These are phyloP conservation scores for Fusarium sp. DNA, from an alignment of 2,329 filamentous ascomycete genomes.

Conservation along the genomic window DNA sequence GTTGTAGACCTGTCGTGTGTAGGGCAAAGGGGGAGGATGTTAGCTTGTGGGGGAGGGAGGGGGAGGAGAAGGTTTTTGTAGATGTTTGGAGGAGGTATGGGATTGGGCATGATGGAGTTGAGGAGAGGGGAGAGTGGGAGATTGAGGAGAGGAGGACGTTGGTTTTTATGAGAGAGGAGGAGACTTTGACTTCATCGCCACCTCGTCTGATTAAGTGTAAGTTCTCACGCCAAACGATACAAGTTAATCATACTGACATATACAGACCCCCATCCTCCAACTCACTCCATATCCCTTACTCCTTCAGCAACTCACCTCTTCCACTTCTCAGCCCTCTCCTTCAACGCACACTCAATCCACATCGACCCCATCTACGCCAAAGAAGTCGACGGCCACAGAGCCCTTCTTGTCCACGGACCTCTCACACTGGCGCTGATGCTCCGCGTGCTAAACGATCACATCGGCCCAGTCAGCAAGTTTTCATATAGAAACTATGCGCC, in stretches of 20 bases:
- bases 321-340: slow-evolving; percentile 89
- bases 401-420: slow-evolving; percentile 87
- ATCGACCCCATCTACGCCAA: slow-evolving; percentile 78
- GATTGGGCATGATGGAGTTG: slow-evolving; percentile 29
- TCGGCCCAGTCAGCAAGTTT: slow-evolving; percentile 62
- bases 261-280: slow-evolving; percentile 49
- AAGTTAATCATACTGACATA: neutral
- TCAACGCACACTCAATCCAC: slow-evolving; percentile 94
- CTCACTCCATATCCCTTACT: slow-evolving; percentile 62
- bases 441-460: slow-evolving; percentile 61
- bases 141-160: slow-evolving; percentile 62
- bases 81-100: slow-evolving; percentile 61
- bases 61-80: slow-evolving; percentile 61
- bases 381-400: slow-evolving; percentile 77
- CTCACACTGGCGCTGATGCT: slow-evolving; percentile 82
- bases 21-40: slow-evolving; percentile 58
- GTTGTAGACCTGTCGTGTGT: slow-evolving; percentile 55
- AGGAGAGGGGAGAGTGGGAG: slow-evolving; percentile 35
- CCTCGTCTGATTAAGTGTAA: slow-evolving; percentile 44
- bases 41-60: slow-evolving; percentile 45
- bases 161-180: slow-evolving; percentile 61
- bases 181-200: slow-evolving; percentile 17
- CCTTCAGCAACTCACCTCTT: slow-evolving; percentile 82
- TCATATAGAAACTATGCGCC: slow-evolving; percentile 86
- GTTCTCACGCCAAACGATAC: neutral